A percentile compares a stretch with the other conserved stretches of the same genome.
These are phyloP conservation scores for Aspergillus sp. DNA, from an alignment of 2,329 filamentous ascomycete species.

Conservation along the genomic window DNA sequence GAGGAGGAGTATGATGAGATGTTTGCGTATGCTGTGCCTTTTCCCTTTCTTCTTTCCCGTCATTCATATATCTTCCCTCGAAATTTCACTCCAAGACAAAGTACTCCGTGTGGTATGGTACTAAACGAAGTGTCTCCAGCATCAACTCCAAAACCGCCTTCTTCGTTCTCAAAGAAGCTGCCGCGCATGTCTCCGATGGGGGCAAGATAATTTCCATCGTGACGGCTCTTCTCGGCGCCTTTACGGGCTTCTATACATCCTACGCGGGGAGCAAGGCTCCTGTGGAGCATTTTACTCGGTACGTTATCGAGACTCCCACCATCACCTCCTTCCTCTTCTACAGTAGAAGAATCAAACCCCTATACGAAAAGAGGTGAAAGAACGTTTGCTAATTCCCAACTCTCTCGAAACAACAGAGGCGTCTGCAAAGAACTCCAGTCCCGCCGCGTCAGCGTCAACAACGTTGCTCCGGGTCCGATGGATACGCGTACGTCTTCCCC, in stretches of 20 bases:
- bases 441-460: constrained; percentile 54
- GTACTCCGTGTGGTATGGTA: not conserved
- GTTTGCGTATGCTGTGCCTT: constrained; percentile 41
- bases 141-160: constrained; percentile 50
- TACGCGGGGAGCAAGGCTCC: constrained; percentile 57
- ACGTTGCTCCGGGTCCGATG: constrained; percentile 55
- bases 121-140: constrained; percentile 19
- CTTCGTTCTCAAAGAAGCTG: constrained; percentile 47
- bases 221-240: constrained; percentile 48
- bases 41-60: not conserved
- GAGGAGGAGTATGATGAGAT: constrained; percentile 50
- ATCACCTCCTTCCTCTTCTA: not conserved
- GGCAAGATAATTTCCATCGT: constrained; percentile 51
- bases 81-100: too few relatives aligned
- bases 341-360: not conserved
- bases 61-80: too few relatives aligned
- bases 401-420: constrained; percentile 23
- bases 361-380: not conserved
- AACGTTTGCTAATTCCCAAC: not conserved
- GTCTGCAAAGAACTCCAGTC: constrained; percentile 57
- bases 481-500: constrained; percentile 44
- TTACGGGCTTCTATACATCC: constrained; percentile 47
- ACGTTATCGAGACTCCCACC: constrained; percentile 19
- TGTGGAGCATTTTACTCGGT: constrained; percentile 59
- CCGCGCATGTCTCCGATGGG: constrained; percentile 44